Conservation (phyloP, 2,329 filamentous ascomycete genomes). For the Microcyclospora pomicola region DNA sequence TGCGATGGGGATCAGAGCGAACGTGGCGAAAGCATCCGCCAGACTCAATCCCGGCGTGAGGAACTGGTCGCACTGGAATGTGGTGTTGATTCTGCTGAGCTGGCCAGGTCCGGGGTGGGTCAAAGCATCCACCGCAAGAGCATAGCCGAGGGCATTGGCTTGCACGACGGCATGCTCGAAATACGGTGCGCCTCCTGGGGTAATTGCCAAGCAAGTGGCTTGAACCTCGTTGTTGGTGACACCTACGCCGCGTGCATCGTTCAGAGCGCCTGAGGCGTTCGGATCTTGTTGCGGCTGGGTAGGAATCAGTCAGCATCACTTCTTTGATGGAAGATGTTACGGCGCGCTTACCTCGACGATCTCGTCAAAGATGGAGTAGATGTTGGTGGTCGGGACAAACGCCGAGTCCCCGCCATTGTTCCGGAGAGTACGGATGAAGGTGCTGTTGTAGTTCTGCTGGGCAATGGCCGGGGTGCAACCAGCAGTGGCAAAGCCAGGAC, state of each 20-base stretch:
- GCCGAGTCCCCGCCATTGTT: conserved; percentile 34
- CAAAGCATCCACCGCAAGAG: conserved; percentile 34
- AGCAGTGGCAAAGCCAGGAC: conserved; percentile 12
- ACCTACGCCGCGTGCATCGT: conserved; percentile 30
- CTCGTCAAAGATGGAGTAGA: conserved; percentile 38
- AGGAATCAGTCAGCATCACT: too few species aligned
- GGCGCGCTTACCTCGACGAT: conserved; percentile 23
- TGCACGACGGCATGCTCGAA: conserved; percentile 38
- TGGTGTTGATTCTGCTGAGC: conserved; percentile 25
- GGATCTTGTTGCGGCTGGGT: conserved; percentile 32
- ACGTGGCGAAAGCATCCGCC: conserved; percentile 31
- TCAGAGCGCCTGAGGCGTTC: conserved; percentile 32
- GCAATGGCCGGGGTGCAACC: conserved; percentile 28
- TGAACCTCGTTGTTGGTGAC: conserved; percentile 40
- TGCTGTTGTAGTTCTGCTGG: conserved; percentile 34
- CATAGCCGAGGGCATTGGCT: conserved; percentile 33
- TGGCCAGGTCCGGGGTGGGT: conserved; percentile 31
- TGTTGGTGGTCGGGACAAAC: conserved; percentile 41
- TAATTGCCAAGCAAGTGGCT: conserved; percentile 24
- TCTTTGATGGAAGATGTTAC: too few species aligned
- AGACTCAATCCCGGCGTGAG: conserved; percentile 26
- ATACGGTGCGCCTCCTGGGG: conserved; percentile 26
- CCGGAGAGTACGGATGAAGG: conserved; percentile 32
- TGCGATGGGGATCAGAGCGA: conserved; percentile 27
- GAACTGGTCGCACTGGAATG: conserved; percentile 24